A percentile compares a stretch with the other conserved stretches of the same genome.
These are phyloP conservation scores for Rosellinia necatrix DNA, from an alignment of 2,329 filamentous ascomycete genomes.

Conservation along the genomic window DNA sequence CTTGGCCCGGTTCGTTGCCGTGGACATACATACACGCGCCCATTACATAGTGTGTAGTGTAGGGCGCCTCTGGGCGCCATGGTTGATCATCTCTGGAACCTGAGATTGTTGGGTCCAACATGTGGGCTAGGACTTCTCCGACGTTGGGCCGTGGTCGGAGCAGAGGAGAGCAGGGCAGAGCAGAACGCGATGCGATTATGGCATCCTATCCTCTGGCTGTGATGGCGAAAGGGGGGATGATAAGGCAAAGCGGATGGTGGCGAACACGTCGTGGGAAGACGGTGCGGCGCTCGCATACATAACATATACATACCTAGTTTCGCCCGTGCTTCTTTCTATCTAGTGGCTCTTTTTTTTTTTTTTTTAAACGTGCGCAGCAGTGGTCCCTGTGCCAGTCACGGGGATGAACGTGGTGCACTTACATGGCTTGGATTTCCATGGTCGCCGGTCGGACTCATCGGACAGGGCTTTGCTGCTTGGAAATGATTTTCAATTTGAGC, in stretches of 20 bases:
- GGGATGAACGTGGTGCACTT: slow-evolving; percentile 33
- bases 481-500: not conserved
- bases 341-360: no score
- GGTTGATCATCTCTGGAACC: not conserved
- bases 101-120: not conserved
- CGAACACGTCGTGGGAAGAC: slow-evolving; percentile 14
- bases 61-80: not conserved
- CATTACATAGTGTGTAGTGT: no score
- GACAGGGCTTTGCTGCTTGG: not conserved
- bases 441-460: slow-evolving; percentile 3
- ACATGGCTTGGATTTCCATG: slow-evolving; percentile 17
- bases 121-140: no score
- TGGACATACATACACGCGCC: no score
- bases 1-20: not conserved
- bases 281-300: no score
- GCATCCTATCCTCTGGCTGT: not conserved
- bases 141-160: no score
- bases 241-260: slow-evolving; percentile 8
- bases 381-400: slow-evolving; percentile 33
- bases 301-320: slow-evolving; percentile 4
- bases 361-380: slow-evolving; percentile 31
- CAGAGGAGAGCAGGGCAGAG: no score
- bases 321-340: not conserved
- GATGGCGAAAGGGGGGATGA: not conserved
- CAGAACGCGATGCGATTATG: not conserved